A percentile compares a stretch with the other conserved stretches of the same genome.
Conservation (phyloP, 805 yeast genomes). For the Starmerella apis region DNA sequence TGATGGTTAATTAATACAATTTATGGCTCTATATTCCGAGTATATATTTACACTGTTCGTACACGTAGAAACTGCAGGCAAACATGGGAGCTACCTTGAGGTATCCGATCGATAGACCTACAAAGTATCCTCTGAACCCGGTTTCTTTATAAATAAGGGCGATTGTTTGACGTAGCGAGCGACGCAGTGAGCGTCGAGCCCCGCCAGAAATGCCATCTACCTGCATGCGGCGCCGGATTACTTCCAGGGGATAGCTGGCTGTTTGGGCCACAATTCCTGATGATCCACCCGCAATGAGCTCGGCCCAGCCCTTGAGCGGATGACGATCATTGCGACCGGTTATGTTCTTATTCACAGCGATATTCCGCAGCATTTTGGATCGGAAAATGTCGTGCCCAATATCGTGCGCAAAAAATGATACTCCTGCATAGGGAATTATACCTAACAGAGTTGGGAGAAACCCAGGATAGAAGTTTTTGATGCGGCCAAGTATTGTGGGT, state of each 20-base stretch:
- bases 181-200: conserved; percentile 1
- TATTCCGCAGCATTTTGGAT: conserved; percentile 43
- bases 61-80: conserved; percentile 89
- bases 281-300: conserved; percentile 84
- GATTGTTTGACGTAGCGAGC: conserved; percentile 31
- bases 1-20: too few species aligned
- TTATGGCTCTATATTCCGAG: conserved; percentile 57
- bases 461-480: conserved; percentile 75
- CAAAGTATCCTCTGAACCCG: conserved; percentile 82
- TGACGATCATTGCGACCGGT: conserved; percentile 32
- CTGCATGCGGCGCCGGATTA: conserved; percentile 87
- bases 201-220: conserved; percentile 45
- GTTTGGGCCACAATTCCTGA: conserved; percentile 94
- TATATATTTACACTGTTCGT: conserved; percentile 68
- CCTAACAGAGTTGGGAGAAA: conserved; percentile 89
- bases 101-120: conserved; percentile 91
- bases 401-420: conserved; percentile 91
- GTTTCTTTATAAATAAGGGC: conserved; percentile 53
- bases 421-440: conserved; percentile 97
- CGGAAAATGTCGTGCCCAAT: conserved; percentile 76
- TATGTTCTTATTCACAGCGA: conserved; percentile 30
- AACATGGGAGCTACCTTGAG: conserved; percentile 94
- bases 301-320: conserved; percentile 85
- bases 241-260: conserved; percentile 94
- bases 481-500: background rate